phyloP scores from a whole-genome alignment of 352 stramenopile species.

The Globisporangium heterothallicum region DNA sequence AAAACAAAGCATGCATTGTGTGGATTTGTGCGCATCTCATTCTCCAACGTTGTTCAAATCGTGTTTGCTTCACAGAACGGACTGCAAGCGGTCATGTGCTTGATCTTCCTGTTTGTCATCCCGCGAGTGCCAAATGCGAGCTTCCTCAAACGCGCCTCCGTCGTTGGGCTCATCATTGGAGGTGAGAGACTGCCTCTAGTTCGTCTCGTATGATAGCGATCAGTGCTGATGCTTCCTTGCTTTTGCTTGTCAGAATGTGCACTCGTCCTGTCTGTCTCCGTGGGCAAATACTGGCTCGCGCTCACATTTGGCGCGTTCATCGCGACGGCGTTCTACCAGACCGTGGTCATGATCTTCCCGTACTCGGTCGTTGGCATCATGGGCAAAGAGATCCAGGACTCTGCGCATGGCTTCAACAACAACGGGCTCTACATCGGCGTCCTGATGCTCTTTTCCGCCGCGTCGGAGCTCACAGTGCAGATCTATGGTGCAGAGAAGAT shows the following conservation, averaged over 20 bases:
- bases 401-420: conserved; percentile 57
- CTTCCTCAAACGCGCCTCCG: conserved; percentile 42
- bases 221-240: too few relatives aligned
- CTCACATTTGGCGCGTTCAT: conserved; percentile 56
- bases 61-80: conserved; percentile 33
- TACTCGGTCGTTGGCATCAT: conserved; percentile 79
- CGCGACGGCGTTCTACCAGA: conserved; percentile 52
- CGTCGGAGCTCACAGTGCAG: conserved; percentile 65
- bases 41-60: background rate
- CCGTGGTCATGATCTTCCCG: conserved; percentile 59
- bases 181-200: conserved; percentile 26
- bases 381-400: conserved; percentile 70
- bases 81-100: conserved; percentile 43
- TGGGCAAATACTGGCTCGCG: conserved; percentile 37
- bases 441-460: conserved; percentile 57
- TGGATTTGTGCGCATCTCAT: too few relatives aligned
- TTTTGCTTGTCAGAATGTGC: conserved; percentile 32
- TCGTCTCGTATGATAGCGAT: too few relatives aligned
- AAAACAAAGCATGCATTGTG: too few relatives aligned
- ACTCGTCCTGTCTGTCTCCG: conserved; percentile 42
- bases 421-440: conserved; percentile 76
- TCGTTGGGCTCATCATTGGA: conserved; percentile 41
- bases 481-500: conserved; percentile 68
- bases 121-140: conserved; percentile 41
- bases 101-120: conserved; percentile 50